A percentile compares a stretch with the other conserved stretches of the same genome.
These are phyloP conservation scores for Tylopilus cervinicoccineus DNA, from an alignment of 768 basidiomycete genomes.

Conservation along the genomic window DNA sequence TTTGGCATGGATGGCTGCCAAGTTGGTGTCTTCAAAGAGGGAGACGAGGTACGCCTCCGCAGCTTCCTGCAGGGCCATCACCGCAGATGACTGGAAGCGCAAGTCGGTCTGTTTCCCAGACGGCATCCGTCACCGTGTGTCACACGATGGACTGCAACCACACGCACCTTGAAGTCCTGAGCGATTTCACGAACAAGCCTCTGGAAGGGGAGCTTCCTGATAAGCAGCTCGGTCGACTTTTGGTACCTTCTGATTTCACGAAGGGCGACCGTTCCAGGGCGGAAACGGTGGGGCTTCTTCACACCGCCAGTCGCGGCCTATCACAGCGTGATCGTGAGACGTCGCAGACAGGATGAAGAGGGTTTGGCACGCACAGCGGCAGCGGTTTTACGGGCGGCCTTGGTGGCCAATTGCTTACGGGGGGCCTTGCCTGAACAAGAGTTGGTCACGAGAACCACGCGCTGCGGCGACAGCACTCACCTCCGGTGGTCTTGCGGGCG, in stretches of 20 bases:
- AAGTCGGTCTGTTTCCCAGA: conserved; percentile 62
- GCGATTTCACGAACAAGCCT: conserved; percentile 95
- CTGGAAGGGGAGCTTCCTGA: conserved; percentile 99
- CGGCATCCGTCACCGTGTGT: neutral
- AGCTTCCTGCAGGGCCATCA: conserved; percentile 91
- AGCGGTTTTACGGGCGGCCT: conserved; percentile 90
- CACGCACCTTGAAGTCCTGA: conserved; percentile 87
- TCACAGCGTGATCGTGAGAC: conserved; percentile 4
- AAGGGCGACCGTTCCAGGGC: conserved; percentile 96
- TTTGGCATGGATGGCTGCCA: conserved; percentile 89
- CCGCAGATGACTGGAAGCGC: conserved; percentile 94
- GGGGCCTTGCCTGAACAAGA: conserved; percentile 70
- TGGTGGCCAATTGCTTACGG: conserved; percentile 93
- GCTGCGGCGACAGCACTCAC: conserved; percentile 39
- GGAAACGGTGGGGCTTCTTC: conserved; percentile 99
- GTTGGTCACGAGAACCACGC: conserved; percentile 22
- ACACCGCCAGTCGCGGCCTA: conserved; percentile 90
- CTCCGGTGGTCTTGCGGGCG: conserved; percentile 98
- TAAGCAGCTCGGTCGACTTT: conserved; percentile 97
- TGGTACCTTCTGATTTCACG: conserved; percentile 99
- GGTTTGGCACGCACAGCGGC: conserved; percentile 46
- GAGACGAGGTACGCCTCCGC: conserved; percentile 88
- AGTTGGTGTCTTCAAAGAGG: conserved; percentile 85
- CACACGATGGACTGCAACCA: neutral
- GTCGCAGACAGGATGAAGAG: neutral